Evolutionary conservation across 225 moss, liverwort and hornwort species (phyloP), one percentile per base, ranked within the genome.

Genomic region (Bryoerythrophyllum caledonicum): DNA sequence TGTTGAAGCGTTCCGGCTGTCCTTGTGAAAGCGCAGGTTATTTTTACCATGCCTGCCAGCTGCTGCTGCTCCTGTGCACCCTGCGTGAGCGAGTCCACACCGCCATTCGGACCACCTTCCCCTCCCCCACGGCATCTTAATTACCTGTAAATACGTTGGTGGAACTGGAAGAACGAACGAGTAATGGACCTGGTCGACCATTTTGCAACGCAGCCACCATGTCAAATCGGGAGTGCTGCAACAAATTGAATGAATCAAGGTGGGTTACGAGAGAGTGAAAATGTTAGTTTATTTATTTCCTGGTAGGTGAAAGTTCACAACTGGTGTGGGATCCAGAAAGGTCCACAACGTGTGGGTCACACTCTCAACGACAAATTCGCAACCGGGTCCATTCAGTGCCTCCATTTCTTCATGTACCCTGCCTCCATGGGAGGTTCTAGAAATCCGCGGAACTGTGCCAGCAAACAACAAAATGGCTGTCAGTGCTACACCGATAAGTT

Each of bases 341-440:
- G 70, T 14, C 51, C 74, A 63, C 57, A 23, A 49, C 20, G 15
- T 57, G 34, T 51, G 49, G 51, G 69, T 32, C 60, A 67, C 13
- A 66, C 43, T 54, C 44, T 67, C 16, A 27, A 54, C 6, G 52
- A 82, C 48, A 63, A 44, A 68, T 41, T 52, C 71, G 44, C 71
- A 60, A 66, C 75, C 54, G 60, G 23, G 23, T 21, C 58, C 57
- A 7, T 74, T 82, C 65, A 95, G 68, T 93, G 93, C 77, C 86
- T 90, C 99, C 99, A 99, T 81, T 92, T 90, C 72, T 90, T 89
- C 71, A 79, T 65, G 77, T 99, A 91, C 4, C 95, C 95, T 76
- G 92, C 93, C 49, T 93, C 89, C 99, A 94, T 93, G 9, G 92
- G 90, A 74, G 95, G 95, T 70, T 99, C 99, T 27, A 99, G 71